Evolutionary conservation across 2,329 filamentous ascomycete genomes (phyloP), one percentile per base, ranked within the genome.

Genomic region (Cercospora zeae-maydis): DNA sequence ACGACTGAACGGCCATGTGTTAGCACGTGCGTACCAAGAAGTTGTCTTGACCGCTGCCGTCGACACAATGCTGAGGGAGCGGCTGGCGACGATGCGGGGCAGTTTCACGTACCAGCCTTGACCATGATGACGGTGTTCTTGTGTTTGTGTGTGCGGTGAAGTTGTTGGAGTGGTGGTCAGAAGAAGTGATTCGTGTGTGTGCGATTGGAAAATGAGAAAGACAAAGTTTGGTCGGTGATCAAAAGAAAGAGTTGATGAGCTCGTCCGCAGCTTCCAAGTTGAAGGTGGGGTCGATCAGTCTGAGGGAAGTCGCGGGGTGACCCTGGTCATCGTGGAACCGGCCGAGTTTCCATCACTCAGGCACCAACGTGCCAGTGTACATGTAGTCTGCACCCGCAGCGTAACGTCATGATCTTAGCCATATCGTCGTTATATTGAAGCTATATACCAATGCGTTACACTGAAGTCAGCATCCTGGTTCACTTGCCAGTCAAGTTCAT

Each of bases 1-100:
- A 99, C 93, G 76, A 83, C 84, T 85, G 70, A 59, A 34, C 19
- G 31, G 14, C 53, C 30, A 27, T 33, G 59, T 58, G 34, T 55
- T 53, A 45, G 49, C 58, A 62, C 34, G 54, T 55, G 62, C 24
- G 16, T 53, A 42, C 42, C 34, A 58, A 36, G 30, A 33, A 30
- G 39, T 49, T 21, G 21, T 34, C 27, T 27, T 51, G 39, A 30
- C 42, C 42, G 42, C 42, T 49, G 42, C 24, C 42, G 42, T 21
- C 42, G 42, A 49, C 42, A 24, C 21, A 49, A 30, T 49, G 42
- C 24, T 24, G 42, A 49, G 21, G 42, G 9, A 16, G 37, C 54
- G 39, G 45, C 57, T 45, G 45, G 52, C 58, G 58, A 53, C 63
- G 64, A 49, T 55, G 58, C 58, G 62, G 52, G 49, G 54, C 10